Conservation (phyloP, 2,329 filamentous ascomycete genomes). For the Aspergillus viridinutans region DNA sequence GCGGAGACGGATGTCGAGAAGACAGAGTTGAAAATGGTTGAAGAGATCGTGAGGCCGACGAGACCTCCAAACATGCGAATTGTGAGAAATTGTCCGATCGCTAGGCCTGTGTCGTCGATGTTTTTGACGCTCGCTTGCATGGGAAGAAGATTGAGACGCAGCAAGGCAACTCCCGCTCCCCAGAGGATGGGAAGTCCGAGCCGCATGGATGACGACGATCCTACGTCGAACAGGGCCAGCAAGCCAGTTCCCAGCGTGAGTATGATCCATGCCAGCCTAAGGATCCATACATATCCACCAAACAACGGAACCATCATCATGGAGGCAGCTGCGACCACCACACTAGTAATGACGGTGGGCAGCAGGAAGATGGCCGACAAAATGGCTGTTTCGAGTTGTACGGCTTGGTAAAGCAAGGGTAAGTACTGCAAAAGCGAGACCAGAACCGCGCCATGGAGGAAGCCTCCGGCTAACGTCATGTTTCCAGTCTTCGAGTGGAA, state of each 20-base stretch:
- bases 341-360: slow-evolving; percentile 28
- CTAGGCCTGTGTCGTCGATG: slow-evolving; percentile 2
- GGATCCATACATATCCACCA: slow-evolving; percentile 2
- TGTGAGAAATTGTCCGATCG: not conserved
- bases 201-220: not conserved
- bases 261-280: slow-evolving; percentile 3
- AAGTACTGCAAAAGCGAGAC: slow-evolving; percentile 53
- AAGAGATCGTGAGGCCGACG: not conserved
- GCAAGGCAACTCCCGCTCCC: slow-evolving; percentile 1
- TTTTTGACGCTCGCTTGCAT: slow-evolving; percentile 7
- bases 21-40: slow-evolving; percentile 1
- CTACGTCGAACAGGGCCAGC: slow-evolving; percentile 1
- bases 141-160: slow-evolving; percentile 5
- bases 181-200: slow-evolving; percentile 3
- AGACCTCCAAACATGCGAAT: slow-evolving; percentile 1
- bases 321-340: not conserved
- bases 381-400: slow-evolving; percentile 51
- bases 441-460: slow-evolving; percentile 50
- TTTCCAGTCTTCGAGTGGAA: slow-evolving; percentile 42
- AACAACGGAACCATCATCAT: slow-evolving; percentile 1
- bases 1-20: not conserved
- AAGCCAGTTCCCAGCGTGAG: slow-evolving; percentile 4
- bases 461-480: slow-evolving; percentile 48
- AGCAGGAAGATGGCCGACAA: slow-evolving; percentile 53
- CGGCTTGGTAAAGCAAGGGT: slow-evolving; percentile 38